A percentile compares a stretch with the other conserved stretches of the same genome.
Evolutionary conservation across 1,139 yeast genomes (phyloP).

Genomic region (Yarrowia galli): DNA sequence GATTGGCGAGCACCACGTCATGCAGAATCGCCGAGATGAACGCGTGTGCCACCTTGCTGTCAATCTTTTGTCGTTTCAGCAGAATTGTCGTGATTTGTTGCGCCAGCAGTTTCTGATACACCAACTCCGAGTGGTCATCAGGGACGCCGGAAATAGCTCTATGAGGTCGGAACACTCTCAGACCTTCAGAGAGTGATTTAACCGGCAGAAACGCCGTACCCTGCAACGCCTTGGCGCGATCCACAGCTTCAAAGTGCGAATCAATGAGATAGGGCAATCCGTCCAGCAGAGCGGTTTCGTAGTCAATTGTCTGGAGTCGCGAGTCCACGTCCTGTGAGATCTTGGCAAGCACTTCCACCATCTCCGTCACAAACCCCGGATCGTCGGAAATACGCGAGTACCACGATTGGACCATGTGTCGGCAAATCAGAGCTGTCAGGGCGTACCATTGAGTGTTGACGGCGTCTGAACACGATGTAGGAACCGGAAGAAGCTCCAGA

Average conservation of each 20-base stretch:
- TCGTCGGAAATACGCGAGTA: slow-evolving; percentile 55
- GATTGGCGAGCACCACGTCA: slow-evolving; percentile 54
- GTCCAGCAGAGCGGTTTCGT: slow-evolving; percentile 53
- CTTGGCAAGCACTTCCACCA: slow-evolving; percentile 49
- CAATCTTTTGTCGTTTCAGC: slow-evolving; percentile 53
- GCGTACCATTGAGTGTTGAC: slow-evolving; percentile 57
- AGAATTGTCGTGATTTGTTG: slow-evolving; percentile 51
- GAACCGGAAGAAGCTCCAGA: slow-evolving; percentile 46
- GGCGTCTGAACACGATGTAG: slow-evolving; percentile 49
- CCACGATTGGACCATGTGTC: slow-evolving; percentile 59
- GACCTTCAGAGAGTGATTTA: slow-evolving; percentile 49
- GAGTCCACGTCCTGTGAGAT: slow-evolving; percentile 39
- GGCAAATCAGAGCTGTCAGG: slow-evolving; percentile 54
- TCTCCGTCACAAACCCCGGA: slow-evolving; percentile 53
- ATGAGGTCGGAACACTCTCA: slow-evolving; percentile 56
- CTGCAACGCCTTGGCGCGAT: slow-evolving; percentile 6
- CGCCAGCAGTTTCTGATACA: slow-evolving; percentile 48
- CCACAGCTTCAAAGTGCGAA: slow-evolving; percentile 48
- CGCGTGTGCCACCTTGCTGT: slow-evolving; percentile 53
- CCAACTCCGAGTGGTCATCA: slow-evolving; percentile 48
- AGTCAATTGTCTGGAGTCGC: slow-evolving; percentile 46
- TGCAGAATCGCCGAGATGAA: slow-evolving; percentile 54
- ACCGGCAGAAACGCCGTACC: slow-evolving; percentile 45
- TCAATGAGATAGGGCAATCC: slow-evolving; percentile 55
- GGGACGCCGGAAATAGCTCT: slow-evolving; percentile 54